Evolutionary conservation across 1,284 basidiomycete genomes (phyloP), one percentile per base, ranked within the genome.

Genomic region (Inonotus obliquus): DNA sequence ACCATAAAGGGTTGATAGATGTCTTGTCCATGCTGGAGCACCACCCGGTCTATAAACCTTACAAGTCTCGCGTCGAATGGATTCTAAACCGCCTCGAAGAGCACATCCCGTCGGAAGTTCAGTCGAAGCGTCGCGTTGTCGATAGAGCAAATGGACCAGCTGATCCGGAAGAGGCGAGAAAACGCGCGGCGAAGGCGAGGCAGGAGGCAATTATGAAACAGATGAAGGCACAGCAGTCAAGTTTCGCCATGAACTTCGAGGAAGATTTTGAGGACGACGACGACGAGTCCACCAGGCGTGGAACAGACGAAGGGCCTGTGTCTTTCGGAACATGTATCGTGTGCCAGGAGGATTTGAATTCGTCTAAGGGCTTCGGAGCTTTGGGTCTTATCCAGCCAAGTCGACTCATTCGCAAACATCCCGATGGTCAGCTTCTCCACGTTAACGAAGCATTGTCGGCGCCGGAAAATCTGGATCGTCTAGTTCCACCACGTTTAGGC

Each of bases 291-390:
- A 85, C 83, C 21, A 79, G 81, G 66, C 78, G 74, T n/a, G 76
- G 79, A 58, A 70, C 72, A 1, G 73, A 72, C 0, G 80, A 81
- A 21, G 78, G 81, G 39, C 72, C 80, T n/a, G 72, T 81, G 17
- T 85, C 85, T 25, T 89, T 89, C 65, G 97, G 96, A 1, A 91
- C 89, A 27, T 99, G 97, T 73, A 99, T 99, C 66, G 92, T 99
- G 7, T 99, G 97, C 69, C 97, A 99, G 73, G 97, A 99, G 72
- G 91, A 94, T 63, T 83, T 98, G 54, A 91, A 86, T 63, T 75
- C 80, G 0, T 76, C 81, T 13, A 82, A 84, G 63, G 80, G 92
- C 0, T 98, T 98, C 70, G 97, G 97, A 13, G 86, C 86, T 53
- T 81, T 99, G n/a, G 93, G 91, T 1, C 80, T 96, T 62, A 73